phyloP scores from a whole-genome alignment of 179 eudicot genomes.

The Vitellaria paradoxa region DNA sequence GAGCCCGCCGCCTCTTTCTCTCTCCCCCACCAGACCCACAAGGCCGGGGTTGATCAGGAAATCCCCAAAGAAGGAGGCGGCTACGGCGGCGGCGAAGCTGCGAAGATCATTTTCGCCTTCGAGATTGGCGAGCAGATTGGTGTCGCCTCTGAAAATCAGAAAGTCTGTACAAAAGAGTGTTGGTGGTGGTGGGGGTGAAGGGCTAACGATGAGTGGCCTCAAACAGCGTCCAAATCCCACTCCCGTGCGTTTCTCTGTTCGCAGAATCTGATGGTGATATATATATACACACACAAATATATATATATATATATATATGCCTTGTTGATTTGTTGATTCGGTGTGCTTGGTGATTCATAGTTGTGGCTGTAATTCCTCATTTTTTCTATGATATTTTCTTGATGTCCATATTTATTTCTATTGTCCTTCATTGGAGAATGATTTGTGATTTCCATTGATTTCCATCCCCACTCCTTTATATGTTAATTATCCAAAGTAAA shows the following conservation, averaged over 20 bases:
- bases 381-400: slow-evolving; percentile 16
- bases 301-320: too few species aligned
- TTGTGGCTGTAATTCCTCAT: neutral
- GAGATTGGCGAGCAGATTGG: slow-evolving; percentile 54
- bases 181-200: slow-evolving; percentile 7
- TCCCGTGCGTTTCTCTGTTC: slow-evolving; percentile 42
- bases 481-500: too few species aligned
- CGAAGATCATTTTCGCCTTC: slow-evolving; percentile 79
- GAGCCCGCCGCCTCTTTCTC: slow-evolving; percentile 43
- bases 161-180: slow-evolving; percentile 31
- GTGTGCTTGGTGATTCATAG: neutral
- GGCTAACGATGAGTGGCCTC: slow-evolving; percentile 39
- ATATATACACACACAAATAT: too few species aligned
- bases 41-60: neutral
- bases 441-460: too few species aligned
- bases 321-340: slow-evolving; percentile 1
- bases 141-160: slow-evolving; percentile 69
- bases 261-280: slow-evolving; percentile 20
- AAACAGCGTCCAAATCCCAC: slow-evolving; percentile 46
- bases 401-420: slow-evolving; percentile 23
- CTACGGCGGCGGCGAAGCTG: slow-evolving; percentile 35
- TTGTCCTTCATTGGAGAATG: neutral
- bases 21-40: slow-evolving; percentile 33
- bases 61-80: slow-evolving; percentile 20
- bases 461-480: too few species aligned